Conservation (phyloP, 192 early-diverging fungal genomes). For the Umbelopsis ramanniana region DNA sequence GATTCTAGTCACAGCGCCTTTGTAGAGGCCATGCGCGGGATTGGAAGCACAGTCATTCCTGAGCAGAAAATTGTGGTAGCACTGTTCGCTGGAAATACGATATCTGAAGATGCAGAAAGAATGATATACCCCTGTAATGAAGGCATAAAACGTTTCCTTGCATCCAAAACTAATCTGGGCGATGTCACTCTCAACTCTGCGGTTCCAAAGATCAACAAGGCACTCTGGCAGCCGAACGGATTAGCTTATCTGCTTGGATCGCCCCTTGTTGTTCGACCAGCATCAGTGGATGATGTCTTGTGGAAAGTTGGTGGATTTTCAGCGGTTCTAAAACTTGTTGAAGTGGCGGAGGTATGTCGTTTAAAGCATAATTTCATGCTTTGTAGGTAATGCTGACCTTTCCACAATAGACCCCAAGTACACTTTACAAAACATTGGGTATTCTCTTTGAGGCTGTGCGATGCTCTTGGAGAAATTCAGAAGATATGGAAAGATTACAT, state of each 20-base stretch:
- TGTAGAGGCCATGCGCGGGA: conserved; percentile 57
- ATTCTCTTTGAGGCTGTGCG: conserved; percentile 64
- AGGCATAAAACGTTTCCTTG: conserved; percentile 42
- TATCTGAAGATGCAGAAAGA: conserved; percentile 23
- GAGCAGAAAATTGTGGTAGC: conserved; percentile 70
- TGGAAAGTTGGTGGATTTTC: conserved; percentile 78
- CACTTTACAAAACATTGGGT: conserved; percentile 53
- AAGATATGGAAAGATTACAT: conserved; percentile 72
- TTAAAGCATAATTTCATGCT: not conserved
- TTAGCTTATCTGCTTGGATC: conserved; percentile 56
- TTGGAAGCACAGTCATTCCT: conserved; percentile 50
- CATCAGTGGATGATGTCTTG: conserved; percentile 64
- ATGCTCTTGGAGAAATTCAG: conserved; percentile 70
- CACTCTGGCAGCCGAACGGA: conserved; percentile 39
- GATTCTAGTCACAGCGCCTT: conserved; percentile 53
- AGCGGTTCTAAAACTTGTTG: conserved; percentile 62
- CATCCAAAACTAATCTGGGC: conserved; percentile 20
- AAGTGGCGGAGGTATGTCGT: conserved; percentile 58
- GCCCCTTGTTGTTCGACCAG: conserved; percentile 59
- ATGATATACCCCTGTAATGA: conserved; percentile 20
- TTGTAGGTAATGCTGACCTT: not conserved
- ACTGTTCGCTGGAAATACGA: conserved; percentile 56
- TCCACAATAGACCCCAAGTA: conserved; percentile 45
- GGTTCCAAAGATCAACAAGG: conserved; percentile 57
- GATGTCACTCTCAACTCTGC: conserved; percentile 55